Conservation (phyloP, 306 rosid genomes). For the Styphnolobium japonicum region DNA sequence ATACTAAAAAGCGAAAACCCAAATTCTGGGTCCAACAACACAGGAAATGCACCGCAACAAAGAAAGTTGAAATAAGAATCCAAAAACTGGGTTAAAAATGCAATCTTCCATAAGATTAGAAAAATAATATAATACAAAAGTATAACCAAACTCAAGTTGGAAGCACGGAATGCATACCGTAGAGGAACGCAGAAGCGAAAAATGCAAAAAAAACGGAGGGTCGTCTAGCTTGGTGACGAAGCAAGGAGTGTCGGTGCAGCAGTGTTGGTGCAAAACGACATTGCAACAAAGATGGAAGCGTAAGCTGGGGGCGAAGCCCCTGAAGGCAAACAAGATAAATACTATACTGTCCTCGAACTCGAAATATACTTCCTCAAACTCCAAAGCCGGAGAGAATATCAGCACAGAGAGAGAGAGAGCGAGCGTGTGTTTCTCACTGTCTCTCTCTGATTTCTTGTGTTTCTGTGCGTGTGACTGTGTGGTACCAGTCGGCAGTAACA, state of each 20-base stretch:
- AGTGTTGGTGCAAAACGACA: slow-evolving; percentile 12
- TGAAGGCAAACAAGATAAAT: slow-evolving; percentile 8
- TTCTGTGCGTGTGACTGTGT: neutral
- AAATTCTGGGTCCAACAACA: neutral
- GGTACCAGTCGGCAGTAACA: neutral
- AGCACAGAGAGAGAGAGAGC: slow-evolving; percentile 5
- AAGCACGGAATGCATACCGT: slow-evolving; percentile 32
- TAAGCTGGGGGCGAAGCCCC: neutral
- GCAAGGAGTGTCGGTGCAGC: slow-evolving; percentile 71
- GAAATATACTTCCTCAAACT: slow-evolving; percentile 27
- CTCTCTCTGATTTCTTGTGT: slow-evolving; percentile 2
- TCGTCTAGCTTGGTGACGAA: slow-evolving; percentile 28
- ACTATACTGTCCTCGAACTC: slow-evolving; percentile 17
- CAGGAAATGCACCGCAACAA: neutral
- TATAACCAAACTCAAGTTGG: neutral
- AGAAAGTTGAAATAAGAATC: neutral
- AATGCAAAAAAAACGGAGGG: slow-evolving; percentile 20
- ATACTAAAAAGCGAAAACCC: neutral
- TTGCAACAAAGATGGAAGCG: neutral
- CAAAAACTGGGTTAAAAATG: neutral
- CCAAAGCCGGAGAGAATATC: slow-evolving; percentile 31
- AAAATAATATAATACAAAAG: neutral
- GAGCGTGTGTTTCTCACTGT: neutral
- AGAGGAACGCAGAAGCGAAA: slow-evolving; percentile 18
- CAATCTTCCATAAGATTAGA: neutral